A percentile compares a stretch with the other conserved stretches of the same genome.
phyloP scores from a whole-genome alignment of 345 rosid species.

The Draba incana region DNA sequence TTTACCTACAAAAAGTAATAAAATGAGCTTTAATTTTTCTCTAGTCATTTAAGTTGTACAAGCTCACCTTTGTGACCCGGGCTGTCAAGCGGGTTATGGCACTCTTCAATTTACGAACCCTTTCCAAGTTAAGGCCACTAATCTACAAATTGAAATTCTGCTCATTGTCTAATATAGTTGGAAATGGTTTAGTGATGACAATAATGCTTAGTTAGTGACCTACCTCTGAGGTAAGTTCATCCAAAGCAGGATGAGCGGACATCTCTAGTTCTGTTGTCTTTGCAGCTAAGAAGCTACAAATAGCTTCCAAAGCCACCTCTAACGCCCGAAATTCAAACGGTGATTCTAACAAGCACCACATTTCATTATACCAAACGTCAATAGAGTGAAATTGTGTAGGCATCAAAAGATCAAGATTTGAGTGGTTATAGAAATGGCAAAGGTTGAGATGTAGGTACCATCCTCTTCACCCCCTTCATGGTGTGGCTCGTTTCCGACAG shows the following conservation, averaged over 20 bases:
- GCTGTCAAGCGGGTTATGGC: slow-evolving; percentile 86
- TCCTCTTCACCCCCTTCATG: slow-evolving; percentile 75
- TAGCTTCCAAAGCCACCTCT: slow-evolving; percentile 93
- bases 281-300: slow-evolving; percentile 83
- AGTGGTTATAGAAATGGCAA: neutral
- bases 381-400: neutral
- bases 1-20: slow-evolving; percentile 60
- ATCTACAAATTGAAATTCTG: slow-evolving; percentile 49
- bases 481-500: slow-evolving; percentile 44
- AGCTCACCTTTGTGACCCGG: slow-evolving; percentile 79
- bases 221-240: slow-evolving; percentile 86
- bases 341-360: slow-evolving; percentile 54
- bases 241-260: slow-evolving; percentile 90
- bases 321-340: slow-evolving; percentile 83
- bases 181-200: slow-evolving; percentile 10
- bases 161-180: neutral
- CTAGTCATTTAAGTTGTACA: neutral
- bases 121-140: slow-evolving; percentile 89
- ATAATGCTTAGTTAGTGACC: neutral
- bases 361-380: slow-evolving; percentile 12
- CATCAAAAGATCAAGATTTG: neutral
- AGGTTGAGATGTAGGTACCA: slow-evolving; percentile 50
- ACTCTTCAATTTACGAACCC: slow-evolving; percentile 92
- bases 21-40: neutral
- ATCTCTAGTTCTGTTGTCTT: slow-evolving; percentile 81